phyloP scores from a whole-genome alignment of 164 flowering plant genomes.

The Nymphaea colorata region DNA sequence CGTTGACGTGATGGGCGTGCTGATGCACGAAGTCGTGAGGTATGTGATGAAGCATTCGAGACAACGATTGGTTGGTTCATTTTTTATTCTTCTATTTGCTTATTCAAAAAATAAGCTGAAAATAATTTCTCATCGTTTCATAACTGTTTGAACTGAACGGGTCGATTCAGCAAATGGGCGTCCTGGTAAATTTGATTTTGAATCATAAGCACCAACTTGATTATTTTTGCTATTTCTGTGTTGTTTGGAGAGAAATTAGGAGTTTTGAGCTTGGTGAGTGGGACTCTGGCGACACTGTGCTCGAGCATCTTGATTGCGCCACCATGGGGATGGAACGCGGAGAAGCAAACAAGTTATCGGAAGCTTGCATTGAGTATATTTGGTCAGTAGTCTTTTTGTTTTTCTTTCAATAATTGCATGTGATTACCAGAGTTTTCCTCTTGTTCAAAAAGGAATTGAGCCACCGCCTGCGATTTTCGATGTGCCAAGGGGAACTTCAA shows the following conservation, averaged over 20 bases:
- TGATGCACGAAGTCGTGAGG: no score
- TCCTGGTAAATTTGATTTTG: no score
- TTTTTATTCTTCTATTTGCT: no score
- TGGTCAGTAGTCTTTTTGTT: conserved; percentile 26
- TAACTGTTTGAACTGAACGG: no score
- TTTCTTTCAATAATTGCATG: background rate
- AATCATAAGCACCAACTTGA: background rate
- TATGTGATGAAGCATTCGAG: no score
- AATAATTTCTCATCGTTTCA: no score
- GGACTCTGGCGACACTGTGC: conserved; percentile 46
- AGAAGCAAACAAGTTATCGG: conserved; percentile 39
- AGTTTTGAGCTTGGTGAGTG: conserved; percentile 37
- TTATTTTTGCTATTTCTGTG: background rate
- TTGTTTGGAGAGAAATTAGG: conserved; percentile 20
- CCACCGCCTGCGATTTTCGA: background rate
- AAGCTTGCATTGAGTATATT: conserved; percentile 40
- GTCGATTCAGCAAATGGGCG: no score
- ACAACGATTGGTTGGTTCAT: no score
- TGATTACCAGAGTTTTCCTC: no score
- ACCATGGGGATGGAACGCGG: conserved; percentile 52
- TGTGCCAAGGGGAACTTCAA: no score
- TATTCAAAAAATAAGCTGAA: no score
- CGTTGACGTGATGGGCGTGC: no score
- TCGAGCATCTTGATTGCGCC: conserved; percentile 47
- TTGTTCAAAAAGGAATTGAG: background rate